Percentiles rank a stretch among this genome's conserved stretches.
These are phyloP conservation scores for Ceratocystis harringtonii DNA, from an alignment of 2,329 filamentous ascomycete species.

Conservation along the genomic window DNA sequence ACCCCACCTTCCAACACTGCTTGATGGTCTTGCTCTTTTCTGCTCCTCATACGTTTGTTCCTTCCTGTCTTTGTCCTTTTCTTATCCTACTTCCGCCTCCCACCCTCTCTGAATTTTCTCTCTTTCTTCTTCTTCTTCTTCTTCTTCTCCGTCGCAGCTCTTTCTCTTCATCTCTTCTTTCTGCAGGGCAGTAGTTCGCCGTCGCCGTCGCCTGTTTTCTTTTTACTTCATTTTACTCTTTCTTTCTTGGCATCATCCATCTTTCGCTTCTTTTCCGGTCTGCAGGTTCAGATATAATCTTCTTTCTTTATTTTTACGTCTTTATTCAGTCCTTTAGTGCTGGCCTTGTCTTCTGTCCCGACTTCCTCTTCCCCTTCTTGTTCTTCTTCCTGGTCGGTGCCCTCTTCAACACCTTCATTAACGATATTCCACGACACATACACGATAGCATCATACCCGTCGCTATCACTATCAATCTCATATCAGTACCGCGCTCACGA, in stretches of 20 bases:
- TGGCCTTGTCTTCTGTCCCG: too few relatives aligned
- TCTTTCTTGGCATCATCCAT: not conserved
- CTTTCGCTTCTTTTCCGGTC: constrained; percentile 9
- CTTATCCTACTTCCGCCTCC: not conserved
- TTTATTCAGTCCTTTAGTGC: constrained; percentile 1
- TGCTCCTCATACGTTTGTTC: not conserved
- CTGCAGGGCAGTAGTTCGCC: too few relatives aligned
- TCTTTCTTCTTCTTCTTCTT: constrained; percentile 9
- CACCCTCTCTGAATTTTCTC: constrained; percentile 9
- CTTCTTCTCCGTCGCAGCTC: not conserved
- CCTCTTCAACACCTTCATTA: too few relatives aligned
- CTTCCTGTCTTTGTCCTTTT: not conserved
- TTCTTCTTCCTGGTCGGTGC: constrained; percentile 27
- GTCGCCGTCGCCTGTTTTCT: constrained; percentile 14
- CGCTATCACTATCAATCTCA: too few relatives aligned
- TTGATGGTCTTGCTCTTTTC: not conserved
- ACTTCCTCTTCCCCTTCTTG: constrained; percentile 36
- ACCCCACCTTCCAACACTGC: not conserved
- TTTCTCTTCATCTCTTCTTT: constrained; percentile 13
- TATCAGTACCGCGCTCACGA: too few relatives aligned
- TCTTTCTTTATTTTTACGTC: constrained; percentile 11
- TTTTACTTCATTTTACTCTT: constrained; percentile 16
- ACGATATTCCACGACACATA: too few relatives aligned
- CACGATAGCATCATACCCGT: too few relatives aligned
- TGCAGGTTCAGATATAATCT: constrained; percentile 12